These are phyloP conservation scores for Aleurites moluccanus DNA, from an alignment of 441 rosid species.

Conservation along the genomic window DNA sequence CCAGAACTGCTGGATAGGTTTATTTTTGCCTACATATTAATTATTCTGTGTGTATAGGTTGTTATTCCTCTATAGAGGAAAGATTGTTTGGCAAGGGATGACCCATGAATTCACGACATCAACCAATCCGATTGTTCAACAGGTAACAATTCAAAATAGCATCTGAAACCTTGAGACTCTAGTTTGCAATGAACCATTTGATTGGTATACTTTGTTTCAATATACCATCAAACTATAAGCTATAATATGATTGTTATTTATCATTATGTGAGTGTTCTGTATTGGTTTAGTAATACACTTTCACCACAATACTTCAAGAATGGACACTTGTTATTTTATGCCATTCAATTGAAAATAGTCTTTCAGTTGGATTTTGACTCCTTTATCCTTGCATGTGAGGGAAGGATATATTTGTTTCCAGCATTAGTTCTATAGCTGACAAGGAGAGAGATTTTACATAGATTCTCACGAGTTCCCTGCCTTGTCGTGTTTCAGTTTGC, in stretches of 20 bases:
- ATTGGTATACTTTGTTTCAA: constrained; percentile 1
- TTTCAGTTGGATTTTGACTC: too few species aligned
- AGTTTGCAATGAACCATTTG: background rate
- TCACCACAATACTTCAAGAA: background rate
- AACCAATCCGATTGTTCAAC: constrained; percentile 78
- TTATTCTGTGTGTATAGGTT: constrained; percentile 49
- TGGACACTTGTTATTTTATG: background rate
- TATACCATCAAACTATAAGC: background rate
- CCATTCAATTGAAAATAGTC: too few species aligned
- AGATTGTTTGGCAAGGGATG: constrained; percentile 93
- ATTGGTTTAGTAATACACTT: background rate
- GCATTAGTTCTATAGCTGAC: background rate
- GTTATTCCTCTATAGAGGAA: constrained; percentile 83
- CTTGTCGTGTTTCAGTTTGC: constrained; percentile 72
- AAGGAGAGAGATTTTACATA: background rate
- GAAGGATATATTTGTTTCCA: too few species aligned
- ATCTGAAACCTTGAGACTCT: background rate
- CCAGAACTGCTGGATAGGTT: constrained; percentile 7
- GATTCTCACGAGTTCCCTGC: background rate
- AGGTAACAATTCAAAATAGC: constrained; percentile 40
- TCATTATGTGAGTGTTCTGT: background rate
- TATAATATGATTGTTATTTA: background rate
- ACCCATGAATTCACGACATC: constrained; percentile 82
- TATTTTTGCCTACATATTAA: constrained; percentile 5
- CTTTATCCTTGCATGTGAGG: too few species aligned